Evolutionary conservation across 192 early-diverging fungal genomes (phyloP).

Genomic region (Rhizophagus clarus): DNA sequence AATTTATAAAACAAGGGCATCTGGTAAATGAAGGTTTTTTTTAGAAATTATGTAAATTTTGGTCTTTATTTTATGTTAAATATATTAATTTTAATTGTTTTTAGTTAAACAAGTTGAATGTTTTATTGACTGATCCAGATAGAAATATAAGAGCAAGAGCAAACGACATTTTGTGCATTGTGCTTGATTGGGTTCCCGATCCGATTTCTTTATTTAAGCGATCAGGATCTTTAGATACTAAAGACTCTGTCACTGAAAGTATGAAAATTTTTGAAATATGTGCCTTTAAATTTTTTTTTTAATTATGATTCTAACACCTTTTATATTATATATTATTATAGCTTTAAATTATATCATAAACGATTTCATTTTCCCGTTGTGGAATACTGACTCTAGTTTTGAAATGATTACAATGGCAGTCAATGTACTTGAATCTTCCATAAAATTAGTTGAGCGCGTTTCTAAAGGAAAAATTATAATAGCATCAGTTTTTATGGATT

Average conservation of each 20-base stretch:
- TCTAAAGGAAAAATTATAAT: not conserved
- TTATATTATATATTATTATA: not conserved
- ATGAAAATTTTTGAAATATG: not conserved
- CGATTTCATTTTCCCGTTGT: constrained; percentile 8
- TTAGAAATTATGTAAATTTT: not conserved
- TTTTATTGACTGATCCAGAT: constrained; percentile 30
- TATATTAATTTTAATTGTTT: constrained; percentile 24
- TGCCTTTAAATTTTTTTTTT: not conserved
- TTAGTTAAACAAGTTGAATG: constrained; percentile 37
- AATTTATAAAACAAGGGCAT: constrained; percentile 43
- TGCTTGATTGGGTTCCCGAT: constrained; percentile 43
- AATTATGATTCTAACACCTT: not conserved
- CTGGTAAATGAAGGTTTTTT: constrained; percentile 36
- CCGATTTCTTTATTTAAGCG: constrained; percentile 39
- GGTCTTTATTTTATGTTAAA: not conserved
- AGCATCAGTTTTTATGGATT: constrained; percentile 5
- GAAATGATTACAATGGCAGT: constrained; percentile 6
- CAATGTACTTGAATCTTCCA: constrained; percentile 17
- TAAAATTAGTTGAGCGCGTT: not conserved
- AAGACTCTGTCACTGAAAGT: constrained; percentile 36
- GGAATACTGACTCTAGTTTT: constrained; percentile 6
- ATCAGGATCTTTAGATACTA: constrained; percentile 12
- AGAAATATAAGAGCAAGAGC: constrained; percentile 44
- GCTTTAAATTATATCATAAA: constrained; percentile 16
- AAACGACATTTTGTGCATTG: constrained; percentile 46